Evolutionary conservation across 2,329 filamentous ascomycete genomes (phyloP), one percentile per base, ranked within the genome.

Genomic region (Hirsutella rhossiliensis): DNA sequence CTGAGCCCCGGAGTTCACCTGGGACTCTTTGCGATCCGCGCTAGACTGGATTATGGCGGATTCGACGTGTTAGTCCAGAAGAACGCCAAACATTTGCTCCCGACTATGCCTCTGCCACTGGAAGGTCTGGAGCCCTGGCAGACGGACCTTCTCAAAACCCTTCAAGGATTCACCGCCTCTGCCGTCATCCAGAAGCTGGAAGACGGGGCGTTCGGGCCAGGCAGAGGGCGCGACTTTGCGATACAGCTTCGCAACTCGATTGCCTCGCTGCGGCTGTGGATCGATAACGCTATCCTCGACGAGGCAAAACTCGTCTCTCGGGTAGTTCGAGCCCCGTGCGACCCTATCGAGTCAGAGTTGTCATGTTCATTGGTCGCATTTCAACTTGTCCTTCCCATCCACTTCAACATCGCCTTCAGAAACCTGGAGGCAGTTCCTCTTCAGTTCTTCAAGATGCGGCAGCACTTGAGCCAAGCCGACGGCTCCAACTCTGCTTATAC

Each of bases 371-470:
- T 80, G 51, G 65, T 79, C 29, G 60, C 73, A 18, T 76, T 84
- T 56, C 72, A 72, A 39, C 62, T 79, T 15, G 71, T 84, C 37
- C 72, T 80, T 18, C 76, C 76, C 1, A 76, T 84, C 28, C 76
- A 83, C 49, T 66, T 69, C 17, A 69, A 67, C 34, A 58, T 75
- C 11, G 62, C 64, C 2, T 71, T 72, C 19, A 63, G 71, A 2
- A 68, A 69, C 28, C 73, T 75, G 53, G 67, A 72, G 45, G 81
- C 82, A 49, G 68, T 74, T 2, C 79, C 82, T 0, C 63, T 84
- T 28, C 72, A 64, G 39, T 78, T 85, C 50, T 84, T 85, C 64
- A 79, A 76, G 51, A 66, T 75, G 11, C 78, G 80, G 45, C 82
- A 86, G 58, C 72, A 81, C 48, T 69, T 76, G 0, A 73, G 78